Percentiles rank a stretch among this genome's conserved stretches.
Evolutionary conservation across 108 stramenopile species (phyloP).

Genomic region (Nannochloropsis oceanica): DNA sequence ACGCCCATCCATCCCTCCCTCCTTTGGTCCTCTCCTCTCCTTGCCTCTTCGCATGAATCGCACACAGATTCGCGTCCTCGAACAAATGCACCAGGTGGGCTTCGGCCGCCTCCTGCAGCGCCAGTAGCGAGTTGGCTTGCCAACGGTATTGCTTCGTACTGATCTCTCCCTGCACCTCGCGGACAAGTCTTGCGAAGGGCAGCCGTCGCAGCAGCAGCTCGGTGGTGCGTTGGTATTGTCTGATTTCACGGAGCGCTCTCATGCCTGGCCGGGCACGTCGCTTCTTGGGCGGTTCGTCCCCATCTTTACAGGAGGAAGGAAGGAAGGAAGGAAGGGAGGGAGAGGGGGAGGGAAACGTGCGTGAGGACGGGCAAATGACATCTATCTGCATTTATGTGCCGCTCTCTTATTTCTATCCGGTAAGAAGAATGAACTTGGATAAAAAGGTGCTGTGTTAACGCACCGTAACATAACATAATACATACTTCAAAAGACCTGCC

Average conservation of each 20-base stretch:
- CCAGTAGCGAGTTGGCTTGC: constrained; percentile 23
- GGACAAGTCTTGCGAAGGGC: constrained; percentile 75
- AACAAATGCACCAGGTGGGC: constrained; percentile 65
- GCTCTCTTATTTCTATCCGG: too few relatives aligned
- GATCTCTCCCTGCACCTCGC: constrained; percentile 44
- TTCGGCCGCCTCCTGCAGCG: constrained; percentile 74
- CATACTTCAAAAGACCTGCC: too few relatives aligned
- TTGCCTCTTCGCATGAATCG: constrained; percentile 35
- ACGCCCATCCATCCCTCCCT: not conserved
- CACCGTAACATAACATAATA: too few relatives aligned
- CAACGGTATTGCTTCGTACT: constrained; percentile 6
- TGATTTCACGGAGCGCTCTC: constrained; percentile 71
- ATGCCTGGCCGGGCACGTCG: constrained; percentile 59
- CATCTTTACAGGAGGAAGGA: not conserved
- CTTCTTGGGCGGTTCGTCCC: constrained; percentile 14
- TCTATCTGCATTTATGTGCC: not conserved
- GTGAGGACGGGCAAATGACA: not conserved
- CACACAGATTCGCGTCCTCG: constrained; percentile 51
- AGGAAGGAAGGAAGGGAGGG: not conserved
- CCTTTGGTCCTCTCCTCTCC: not conserved
- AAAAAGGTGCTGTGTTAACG: too few relatives aligned
- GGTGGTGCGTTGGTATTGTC: constrained; percentile 65
- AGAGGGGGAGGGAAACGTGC: not conserved
- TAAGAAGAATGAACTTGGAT: too few relatives aligned
- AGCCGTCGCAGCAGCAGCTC: constrained; percentile 70